These are phyloP conservation scores for Neofusicoccum cordaticola DNA, from an alignment of 2,329 filamentous ascomycete genomes.

Conservation along the genomic window DNA sequence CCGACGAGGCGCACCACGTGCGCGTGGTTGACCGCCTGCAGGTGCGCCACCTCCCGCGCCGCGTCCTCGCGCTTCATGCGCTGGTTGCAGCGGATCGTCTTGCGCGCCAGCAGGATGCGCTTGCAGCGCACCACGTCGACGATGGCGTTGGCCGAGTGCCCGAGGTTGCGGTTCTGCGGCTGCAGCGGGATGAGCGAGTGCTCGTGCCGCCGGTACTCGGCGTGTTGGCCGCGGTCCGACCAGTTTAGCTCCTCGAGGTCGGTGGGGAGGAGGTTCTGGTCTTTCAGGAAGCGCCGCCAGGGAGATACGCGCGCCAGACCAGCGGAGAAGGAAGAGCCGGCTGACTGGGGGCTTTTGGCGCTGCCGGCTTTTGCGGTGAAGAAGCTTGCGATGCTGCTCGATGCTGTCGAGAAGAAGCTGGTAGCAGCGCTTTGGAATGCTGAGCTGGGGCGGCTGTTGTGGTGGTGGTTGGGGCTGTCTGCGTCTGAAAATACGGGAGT, in stretches of 20 bases:
- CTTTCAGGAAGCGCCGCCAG: not conserved
- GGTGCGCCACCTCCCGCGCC: conserved; percentile 21
- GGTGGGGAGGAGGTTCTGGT: not conserved
- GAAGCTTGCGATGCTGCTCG: not conserved
- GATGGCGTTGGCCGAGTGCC: conserved; percentile 17
- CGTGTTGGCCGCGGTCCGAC: conserved; percentile 25
- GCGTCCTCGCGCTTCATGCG: conserved; percentile 20
- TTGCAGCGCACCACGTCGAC: conserved; percentile 22
- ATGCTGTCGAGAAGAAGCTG: no score
- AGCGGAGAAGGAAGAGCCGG: not conserved
- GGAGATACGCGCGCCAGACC: not conserved
- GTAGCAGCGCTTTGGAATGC: no score
- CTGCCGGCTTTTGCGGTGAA: not conserved
- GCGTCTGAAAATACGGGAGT: no score
- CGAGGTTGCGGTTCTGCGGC: conserved; percentile 10
- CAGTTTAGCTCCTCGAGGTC: conserved; percentile 25
- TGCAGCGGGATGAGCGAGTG: conserved; percentile 10
- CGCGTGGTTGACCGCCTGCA: conserved; percentile 19
- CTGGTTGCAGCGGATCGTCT: conserved; percentile 21
- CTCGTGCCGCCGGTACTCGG: conserved; percentile 4
- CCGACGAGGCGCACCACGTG: conserved; percentile 24
- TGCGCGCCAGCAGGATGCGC: conserved; percentile 21
- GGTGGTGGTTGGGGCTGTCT: no score
- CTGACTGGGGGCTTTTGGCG: not conserved
- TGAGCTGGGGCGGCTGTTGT: no score